Base-by-base conservation (phyloP, 2,329 filamentous ascomycete genomes). In the Macrophomina phaseolina region DNA sequence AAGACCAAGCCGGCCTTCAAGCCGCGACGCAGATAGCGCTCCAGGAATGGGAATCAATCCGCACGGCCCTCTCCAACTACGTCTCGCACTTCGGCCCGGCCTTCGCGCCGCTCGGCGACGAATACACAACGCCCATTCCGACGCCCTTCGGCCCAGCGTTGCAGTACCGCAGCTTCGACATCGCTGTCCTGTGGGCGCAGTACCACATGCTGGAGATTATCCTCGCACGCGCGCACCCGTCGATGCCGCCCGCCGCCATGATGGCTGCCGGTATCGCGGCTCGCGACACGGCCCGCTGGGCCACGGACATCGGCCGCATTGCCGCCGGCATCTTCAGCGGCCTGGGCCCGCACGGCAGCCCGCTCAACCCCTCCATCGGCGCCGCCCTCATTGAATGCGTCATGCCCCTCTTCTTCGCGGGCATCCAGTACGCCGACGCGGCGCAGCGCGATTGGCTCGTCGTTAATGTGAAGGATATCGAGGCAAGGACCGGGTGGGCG, bases 191-290 rank as follows among this genome's bases (percentile, higher is more conserved):
- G 28, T 97, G 93, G 92, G 89, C 91, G 74, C 90, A 94, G 70
- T 94, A 92, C 76, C 91, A 97, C 78, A 92, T 94, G 83, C 90
- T 90, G 0, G 85, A 93, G 55, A 94, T 98, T 67, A 85, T 94
- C 64, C 85, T 95, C n/a, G 84, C 94, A 67, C 87, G 95, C 40
- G 85, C 89, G 0, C 94, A 97, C 71, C 95, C 95, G 0, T 87
- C 87, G 30, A 97, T 97, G 93, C 94, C 94, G 0, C 93, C 94
- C 0, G 89, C 94, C 8, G 91, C 93, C 42, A 93, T 97, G 87
- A 87, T 93, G 72, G 93, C 95, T 2, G 93, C 93, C 0, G 91
- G 90, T 7, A 85, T 96, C 69, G 89, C 91, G 9, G 92, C 93
- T 0, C 82, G 82, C 14, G 86, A 91, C 60, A 97, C 94, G 0